These are phyloP conservation scores for Radiomyces spectabilis DNA, from an alignment of 192 early-diverging fungal species.

Conservation along the genomic window DNA sequence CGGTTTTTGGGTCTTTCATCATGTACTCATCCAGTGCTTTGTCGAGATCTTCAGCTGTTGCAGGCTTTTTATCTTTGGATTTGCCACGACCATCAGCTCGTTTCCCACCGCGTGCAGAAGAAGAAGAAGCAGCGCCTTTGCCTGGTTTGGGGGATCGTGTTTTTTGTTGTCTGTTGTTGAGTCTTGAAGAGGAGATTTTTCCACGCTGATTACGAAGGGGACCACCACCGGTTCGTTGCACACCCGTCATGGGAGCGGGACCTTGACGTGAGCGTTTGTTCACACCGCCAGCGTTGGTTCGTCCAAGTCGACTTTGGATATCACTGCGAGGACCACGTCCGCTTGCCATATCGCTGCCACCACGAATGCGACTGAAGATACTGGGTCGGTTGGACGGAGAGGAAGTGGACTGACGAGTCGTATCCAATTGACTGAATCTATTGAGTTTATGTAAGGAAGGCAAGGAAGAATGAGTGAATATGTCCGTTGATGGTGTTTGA, in stretches of 20 bases:
- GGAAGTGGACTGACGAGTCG: neutral
- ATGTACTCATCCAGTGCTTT: conserved; percentile 25
- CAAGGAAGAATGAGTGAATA: too few species aligned
- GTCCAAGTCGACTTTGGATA: neutral
- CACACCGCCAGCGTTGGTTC: neutral
- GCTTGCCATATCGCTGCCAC: neutral
- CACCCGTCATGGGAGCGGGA: conserved; percentile 2
- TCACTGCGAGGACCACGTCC: neutral
- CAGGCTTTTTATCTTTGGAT: conserved; percentile 4
- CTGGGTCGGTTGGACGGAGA: too few species aligned
- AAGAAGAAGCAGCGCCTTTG: neutral
- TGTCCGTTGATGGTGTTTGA: too few species aligned
- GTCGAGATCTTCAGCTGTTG: conserved; percentile 15
- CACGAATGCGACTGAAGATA: conserved; percentile 5
- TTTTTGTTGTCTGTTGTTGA: neutral
- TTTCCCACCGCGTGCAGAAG: neutral
- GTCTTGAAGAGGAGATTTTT: neutral
- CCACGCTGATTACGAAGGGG: too few species aligned
- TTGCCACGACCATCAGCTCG: neutral
- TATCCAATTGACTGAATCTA: conserved; percentile 16
- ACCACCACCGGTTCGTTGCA: too few species aligned
- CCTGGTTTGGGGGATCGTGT: too few species aligned
- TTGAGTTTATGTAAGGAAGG: too few species aligned
- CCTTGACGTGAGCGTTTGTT: conserved; percentile 3
- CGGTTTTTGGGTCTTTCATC: conserved; percentile 29